phyloP scores from a whole-genome alignment of 164 flowering plant genomes.

The Kingdonia uniflora region DNA sequence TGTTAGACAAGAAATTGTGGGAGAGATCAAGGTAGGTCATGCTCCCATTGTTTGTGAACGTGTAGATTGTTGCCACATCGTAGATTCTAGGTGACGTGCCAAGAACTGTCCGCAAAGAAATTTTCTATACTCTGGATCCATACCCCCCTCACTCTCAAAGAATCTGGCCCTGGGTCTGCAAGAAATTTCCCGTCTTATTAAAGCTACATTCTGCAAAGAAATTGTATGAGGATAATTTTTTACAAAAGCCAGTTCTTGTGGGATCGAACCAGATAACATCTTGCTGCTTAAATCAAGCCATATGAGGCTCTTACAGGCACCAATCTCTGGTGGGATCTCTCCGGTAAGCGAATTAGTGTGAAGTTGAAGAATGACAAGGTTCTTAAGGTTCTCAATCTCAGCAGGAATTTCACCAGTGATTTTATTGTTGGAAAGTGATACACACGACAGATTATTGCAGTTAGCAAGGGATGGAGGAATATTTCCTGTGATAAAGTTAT shows the following conservation, averaged over 20 bases:
- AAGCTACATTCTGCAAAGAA: not conserved
- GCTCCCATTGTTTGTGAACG: not conserved
- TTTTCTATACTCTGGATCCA: not conserved
- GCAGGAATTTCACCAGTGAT: no score
- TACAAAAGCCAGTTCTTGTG: not conserved
- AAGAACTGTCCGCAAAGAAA: constrained; percentile 6
- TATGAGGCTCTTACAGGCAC: not conserved
- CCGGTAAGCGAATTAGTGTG: constrained; percentile 37
- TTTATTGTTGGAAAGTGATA: constrained; percentile 65
- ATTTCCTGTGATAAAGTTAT: constrained; percentile 51
- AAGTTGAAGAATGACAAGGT: constrained; percentile 8
- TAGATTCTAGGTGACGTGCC: constrained; percentile 10
- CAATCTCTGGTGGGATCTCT: constrained; percentile 30
- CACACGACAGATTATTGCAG: constrained; percentile 62
- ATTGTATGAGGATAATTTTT: not conserved
- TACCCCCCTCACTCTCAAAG: constrained; percentile 7
- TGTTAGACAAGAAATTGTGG: not conserved
- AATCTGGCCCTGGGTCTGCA: not conserved
- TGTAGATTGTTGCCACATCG: not conserved
- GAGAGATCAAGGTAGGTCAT: no score
- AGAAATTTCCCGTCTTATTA: not conserved
- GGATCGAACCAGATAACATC: not conserved
- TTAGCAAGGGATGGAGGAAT: constrained; percentile 52
- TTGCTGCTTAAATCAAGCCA: not conserved
- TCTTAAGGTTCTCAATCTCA: no score